phyloP scores from a whole-genome alignment of 1,284 basidiomycete genomes.

The Fereydounia khargensis region DNA sequence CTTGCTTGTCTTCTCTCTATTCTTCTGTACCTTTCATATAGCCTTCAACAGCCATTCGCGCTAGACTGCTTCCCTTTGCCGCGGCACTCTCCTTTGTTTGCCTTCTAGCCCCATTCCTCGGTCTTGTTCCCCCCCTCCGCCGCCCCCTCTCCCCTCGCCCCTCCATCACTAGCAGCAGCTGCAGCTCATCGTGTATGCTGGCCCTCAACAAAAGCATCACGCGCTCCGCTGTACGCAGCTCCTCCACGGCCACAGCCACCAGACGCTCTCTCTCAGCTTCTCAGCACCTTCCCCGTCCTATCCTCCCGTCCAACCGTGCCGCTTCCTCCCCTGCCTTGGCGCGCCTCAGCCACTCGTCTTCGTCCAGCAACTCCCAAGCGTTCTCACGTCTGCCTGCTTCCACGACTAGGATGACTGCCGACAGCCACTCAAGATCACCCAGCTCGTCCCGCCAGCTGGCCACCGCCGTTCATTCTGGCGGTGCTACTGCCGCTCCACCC shows the following conservation, averaged over 20 bases:
- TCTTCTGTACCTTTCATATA: no score
- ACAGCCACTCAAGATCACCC: conserved; percentile 1
- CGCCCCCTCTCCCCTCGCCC: no score
- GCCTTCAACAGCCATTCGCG: no score
- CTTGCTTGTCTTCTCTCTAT: no score
- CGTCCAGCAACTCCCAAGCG: conserved; percentile 1
- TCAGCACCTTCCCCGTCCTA: background rate
- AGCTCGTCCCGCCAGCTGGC: conserved; percentile 29
- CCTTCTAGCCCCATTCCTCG: no score
- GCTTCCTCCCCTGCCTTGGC: background rate
- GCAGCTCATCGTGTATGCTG: conserved; percentile 21
- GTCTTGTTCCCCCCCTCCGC: no score
- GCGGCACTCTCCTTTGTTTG: no score
- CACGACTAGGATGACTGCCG: background rate
- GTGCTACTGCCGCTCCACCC: background rate
- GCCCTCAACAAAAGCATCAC: conserved; percentile 19
- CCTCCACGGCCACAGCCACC: background rate
- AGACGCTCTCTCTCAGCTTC: background rate
- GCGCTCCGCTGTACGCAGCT: conserved; percentile 18
- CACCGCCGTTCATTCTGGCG: conserved; percentile 1
- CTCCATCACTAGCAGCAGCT: no score
- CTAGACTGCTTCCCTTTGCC: no score
- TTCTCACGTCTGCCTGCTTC: background rate
- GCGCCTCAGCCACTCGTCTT: conserved; percentile 1
- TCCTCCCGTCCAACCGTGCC: conserved; percentile 7